Evolutionary conservation across 352 stramenopile species (phyloP).

Genomic region (Phytophthora pseudosyringae): DNA sequence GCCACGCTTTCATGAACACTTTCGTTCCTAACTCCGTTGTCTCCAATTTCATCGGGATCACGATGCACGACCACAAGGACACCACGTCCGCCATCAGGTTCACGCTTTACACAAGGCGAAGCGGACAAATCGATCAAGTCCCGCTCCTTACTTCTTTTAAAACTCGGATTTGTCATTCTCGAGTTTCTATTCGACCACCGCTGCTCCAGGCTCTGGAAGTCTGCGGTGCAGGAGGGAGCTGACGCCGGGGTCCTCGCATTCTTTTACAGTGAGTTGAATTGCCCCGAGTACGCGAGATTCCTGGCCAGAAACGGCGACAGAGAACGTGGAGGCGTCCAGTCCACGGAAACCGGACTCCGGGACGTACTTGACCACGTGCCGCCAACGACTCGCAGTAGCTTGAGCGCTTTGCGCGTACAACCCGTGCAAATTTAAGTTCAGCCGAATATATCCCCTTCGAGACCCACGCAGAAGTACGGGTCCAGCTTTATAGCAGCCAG

Average conservation of each 20-base stretch:
- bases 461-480: constrained; percentile 60
- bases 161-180: too few species aligned
- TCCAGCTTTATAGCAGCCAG: constrained; percentile 53
- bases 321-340: constrained; percentile 65
- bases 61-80: neutral
- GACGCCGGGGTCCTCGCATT: constrained; percentile 59
- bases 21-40: neutral
- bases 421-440: too few species aligned
- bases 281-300: constrained; percentile 57
- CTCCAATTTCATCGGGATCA: too few species aligned
- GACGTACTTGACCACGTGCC: constrained; percentile 63
- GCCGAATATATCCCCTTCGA: constrained; percentile 56
- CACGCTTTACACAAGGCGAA: neutral
- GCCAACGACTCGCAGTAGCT: constrained; percentile 46
- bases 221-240: constrained; percentile 37
- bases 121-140: constrained; percentile 8
- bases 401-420: too few species aligned
- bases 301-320: constrained; percentile 50
- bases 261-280: constrained; percentile 57
- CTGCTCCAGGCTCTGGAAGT: too few species aligned
- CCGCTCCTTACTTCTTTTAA: too few species aligned
- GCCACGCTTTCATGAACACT: constrained; percentile 1
- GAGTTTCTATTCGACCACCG: too few species aligned
- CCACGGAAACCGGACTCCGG: constrained; percentile 57
- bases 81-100: constrained; percentile 4